Conservation (phyloP, 345 rosid species). For the Trapa bicornis region DNA sequence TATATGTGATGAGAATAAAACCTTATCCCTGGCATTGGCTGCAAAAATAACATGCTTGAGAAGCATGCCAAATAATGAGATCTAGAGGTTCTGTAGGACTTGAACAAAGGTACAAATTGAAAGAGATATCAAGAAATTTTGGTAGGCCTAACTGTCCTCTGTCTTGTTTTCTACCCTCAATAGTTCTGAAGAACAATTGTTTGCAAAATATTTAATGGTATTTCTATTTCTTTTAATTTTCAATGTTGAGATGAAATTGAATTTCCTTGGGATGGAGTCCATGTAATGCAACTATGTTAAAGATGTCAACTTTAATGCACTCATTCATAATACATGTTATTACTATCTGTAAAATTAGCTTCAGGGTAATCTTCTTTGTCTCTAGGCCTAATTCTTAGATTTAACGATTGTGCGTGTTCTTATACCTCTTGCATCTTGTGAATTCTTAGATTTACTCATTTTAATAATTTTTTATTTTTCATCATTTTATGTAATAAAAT, state of each 20-base stretch:
- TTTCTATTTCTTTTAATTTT: neutral
- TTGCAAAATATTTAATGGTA: too few species aligned
- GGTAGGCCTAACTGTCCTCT: neutral
- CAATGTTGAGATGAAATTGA: neutral
- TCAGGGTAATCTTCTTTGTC: neutral
- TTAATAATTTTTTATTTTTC: too few species aligned
- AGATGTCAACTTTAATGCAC: neutral
- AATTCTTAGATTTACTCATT: neutral
- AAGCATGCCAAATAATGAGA: neutral
- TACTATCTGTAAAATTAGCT: neutral
- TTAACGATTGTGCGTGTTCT: neutral
- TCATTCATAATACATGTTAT: neutral
- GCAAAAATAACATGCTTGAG: neutral
- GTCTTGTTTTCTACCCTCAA: too few species aligned
- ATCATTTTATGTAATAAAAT: too few species aligned
- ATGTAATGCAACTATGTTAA: neutral
- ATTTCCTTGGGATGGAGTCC: neutral
- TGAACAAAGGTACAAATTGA: neutral
- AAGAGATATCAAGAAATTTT: neutral
- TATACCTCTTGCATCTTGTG: neutral
- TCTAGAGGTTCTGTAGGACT: neutral
- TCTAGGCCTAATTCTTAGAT: neutral
- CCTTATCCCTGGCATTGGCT: neutral
- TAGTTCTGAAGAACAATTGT: too few species aligned
- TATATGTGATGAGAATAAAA: neutral